Evolutionary conservation across 257 asterid genomes (phyloP), one percentile per base, ranked within the genome.

Genomic region (Nicotiana knightiana): DNA sequence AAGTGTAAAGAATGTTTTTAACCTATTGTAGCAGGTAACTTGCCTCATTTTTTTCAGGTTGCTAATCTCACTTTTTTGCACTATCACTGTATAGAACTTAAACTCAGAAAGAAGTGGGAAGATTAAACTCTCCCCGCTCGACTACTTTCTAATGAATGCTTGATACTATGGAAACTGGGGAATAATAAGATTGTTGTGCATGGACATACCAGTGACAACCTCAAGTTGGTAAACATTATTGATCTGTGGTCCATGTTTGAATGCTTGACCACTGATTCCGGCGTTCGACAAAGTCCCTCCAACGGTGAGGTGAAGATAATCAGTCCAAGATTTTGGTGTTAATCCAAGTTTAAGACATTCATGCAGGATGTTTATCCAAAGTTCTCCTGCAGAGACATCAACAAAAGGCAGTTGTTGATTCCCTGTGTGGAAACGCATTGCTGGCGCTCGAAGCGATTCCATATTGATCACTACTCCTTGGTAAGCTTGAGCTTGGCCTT

Each of bases 211-310:
- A 84, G 99, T 96, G 87, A 96, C 97, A 86, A 96, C 97, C 76
- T 94, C 93, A 21, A 96, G 88, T 81, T 89, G 97, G 86, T 91
- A 86, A 77, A 96, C 99, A 84, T 96, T 96, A 84, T 89, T 88
- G 86, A 94, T 96, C 89, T 94, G 99, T 9, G 98, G 99, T 8
- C 98, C 99, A 77, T 96, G 93, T 71, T 59, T 75, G 88, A 96
- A 94, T 10, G 99, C 99, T 83, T 96, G 98, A 39, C 99, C 98
- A 39, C 99, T 96, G 73, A 96, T 89, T 65, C 99, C 99, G 6
- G 94, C 99, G 76, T 94, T 92, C 5, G 99, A 96, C 82, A 94
- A 81, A 37, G 99, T 96, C 18, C 99, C 99, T 10, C 99, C 99
- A 33, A 96, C 95, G 0, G 97, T 91, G 46, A 96, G 97, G 84